Base-by-base conservation (phyloP, 2,329 filamentous ascomycete genomes). In the Paecilomyces fulvus region DNA sequence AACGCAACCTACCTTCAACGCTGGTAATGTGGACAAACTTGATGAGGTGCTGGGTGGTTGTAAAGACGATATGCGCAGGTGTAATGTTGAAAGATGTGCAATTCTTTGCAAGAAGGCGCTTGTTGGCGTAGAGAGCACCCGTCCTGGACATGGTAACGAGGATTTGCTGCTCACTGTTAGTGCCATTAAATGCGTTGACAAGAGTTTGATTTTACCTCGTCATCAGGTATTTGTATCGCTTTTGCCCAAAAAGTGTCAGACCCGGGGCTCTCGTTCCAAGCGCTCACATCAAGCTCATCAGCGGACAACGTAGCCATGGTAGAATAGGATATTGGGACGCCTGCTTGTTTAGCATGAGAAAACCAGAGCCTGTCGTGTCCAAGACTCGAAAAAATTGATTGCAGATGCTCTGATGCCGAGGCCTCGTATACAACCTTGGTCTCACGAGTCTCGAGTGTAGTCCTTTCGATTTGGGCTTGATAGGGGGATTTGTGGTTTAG, bases 81-180 rank as follows among this genome's bases (percentile, higher is more conserved):
- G 92, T 96, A 25, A 92, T 75, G 5, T 91, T 70, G 64, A 96
- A 97, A 0, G 94, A 99, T 0, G 92, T 97, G 72, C 91, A 96
- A 64, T 94, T 95, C 70, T 89, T 90, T 12, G 86, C 83, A 49
- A 96, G 76, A 4, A 88, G 77, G 14, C 81, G 83, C 2, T 86
- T 84, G 67, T 92, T 89, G 46, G 87, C 89, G 68, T 89, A 95
- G 0, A 99, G 77, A 55, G 87, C 80, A 0, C 94, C 94, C 55
- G 84, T 87, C 51, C 83, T 81, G 3, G 90, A 88, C 60, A 96
- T 75, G 1, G 90, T 88, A 58, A 86, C 79, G 9, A 79, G 69
- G 43, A 83, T 67, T 50, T 69, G 62, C 78, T 81, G 60, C n/a
- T 12, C 28, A 53, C 30, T 51, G 51, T 67, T 56, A 67, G 61